phyloP scores from a whole-genome alignment of 306 rosid species.

The Vicia villosa region DNA sequence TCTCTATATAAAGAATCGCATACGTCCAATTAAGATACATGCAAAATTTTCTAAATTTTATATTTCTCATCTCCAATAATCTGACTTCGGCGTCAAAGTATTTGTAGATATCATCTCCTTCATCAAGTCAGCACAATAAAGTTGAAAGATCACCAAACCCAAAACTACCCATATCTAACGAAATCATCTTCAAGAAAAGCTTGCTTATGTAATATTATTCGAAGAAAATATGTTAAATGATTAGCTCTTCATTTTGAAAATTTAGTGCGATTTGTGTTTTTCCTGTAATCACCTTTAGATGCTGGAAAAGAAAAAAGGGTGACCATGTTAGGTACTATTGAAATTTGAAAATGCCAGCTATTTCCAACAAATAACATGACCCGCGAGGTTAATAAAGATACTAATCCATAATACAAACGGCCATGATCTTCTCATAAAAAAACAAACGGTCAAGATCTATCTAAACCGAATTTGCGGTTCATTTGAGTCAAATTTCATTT shows the following conservation, averaged over 20 bases:
- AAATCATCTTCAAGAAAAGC: too few relatives aligned
- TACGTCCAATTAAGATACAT: too few relatives aligned
- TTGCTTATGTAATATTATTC: too few relatives aligned
- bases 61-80: too few relatives aligned
- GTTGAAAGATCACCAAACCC: too few relatives aligned
- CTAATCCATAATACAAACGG: slow-evolving; percentile 45
- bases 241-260: background rate
- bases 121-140: too few relatives aligned
- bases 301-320: background rate
- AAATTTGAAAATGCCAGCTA: slow-evolving; percentile 55
- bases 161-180: too few relatives aligned
- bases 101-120: too few relatives aligned
- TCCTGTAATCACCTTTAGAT: background rate
- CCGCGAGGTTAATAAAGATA: slow-evolving; percentile 42
- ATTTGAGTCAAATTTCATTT: slow-evolving; percentile 66
- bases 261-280: background rate
- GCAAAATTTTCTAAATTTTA: too few relatives aligned
- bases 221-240: too few relatives aligned
- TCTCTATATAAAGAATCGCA: too few relatives aligned
- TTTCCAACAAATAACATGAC: slow-evolving; percentile 54
- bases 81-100: too few relatives aligned
- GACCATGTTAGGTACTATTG: background rate
- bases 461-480: slow-evolving; percentile 52
- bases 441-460: slow-evolving; percentile 52
- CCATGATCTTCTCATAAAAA: slow-evolving; percentile 28